Conservation (phyloP, 768 basidiomycete genomes). For the Neoboletus brunneissimus region DNA sequence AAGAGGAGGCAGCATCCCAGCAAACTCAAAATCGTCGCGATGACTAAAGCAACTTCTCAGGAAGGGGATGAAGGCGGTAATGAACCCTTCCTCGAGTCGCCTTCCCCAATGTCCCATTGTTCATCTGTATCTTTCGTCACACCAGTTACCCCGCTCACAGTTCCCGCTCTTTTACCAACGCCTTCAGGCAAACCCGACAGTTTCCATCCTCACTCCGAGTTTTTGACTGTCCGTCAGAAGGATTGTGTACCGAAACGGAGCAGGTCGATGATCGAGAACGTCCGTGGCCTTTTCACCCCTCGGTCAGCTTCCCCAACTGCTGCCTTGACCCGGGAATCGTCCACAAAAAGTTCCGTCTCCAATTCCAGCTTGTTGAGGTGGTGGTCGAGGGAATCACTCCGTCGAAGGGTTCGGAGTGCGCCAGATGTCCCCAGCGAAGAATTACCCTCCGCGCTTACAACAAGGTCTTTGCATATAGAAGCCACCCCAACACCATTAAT, state of each 20-base stretch:
- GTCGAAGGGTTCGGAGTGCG: slow-evolving; percentile 52
- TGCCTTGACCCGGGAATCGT: slow-evolving; percentile 28
- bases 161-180: slow-evolving; percentile 12
- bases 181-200: slow-evolving; percentile 10
- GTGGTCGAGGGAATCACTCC: slow-evolving; percentile 49
- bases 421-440: slow-evolving; percentile 41
- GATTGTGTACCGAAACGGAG: slow-evolving; percentile 39
- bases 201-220: slow-evolving; percentile 29
- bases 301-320: slow-evolving; percentile 42
- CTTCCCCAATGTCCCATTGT: slow-evolving; percentile 42
- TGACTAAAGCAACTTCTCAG: slow-evolving; percentile 16
- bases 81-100: slow-evolving; percentile 27
- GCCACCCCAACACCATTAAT: slow-evolving; percentile 7
- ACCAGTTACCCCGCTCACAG: slow-evolving; percentile 23
- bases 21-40: slow-evolving; percentile 30
- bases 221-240: slow-evolving; percentile 21
- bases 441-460: slow-evolving; percentile 25
- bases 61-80: slow-evolving; percentile 26
- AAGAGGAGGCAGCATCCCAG: slow-evolving; percentile 25
- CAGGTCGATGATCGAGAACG: slow-evolving; percentile 59
- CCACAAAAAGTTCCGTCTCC: slow-evolving; percentile 27
- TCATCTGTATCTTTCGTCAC: slow-evolving; percentile 32
- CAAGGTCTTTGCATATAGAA: slow-evolving; percentile 24
- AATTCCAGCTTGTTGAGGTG: slow-evolving; percentile 39
- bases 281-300: slow-evolving; percentile 57